Base-by-base conservation (phyloP, 179 eudicot genomes). In the Beta macrorhiza region DNA sequence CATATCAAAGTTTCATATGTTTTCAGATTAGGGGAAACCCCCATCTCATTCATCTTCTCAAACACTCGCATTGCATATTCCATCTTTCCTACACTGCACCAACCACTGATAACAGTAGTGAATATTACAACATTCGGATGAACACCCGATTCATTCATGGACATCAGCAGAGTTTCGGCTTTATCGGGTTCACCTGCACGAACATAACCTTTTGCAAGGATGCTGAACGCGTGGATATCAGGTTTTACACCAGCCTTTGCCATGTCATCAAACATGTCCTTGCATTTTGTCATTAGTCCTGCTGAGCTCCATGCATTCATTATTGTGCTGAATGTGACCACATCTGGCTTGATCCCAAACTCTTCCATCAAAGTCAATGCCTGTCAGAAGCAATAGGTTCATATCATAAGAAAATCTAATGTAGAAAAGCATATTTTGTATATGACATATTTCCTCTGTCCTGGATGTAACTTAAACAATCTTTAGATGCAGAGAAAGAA, bases 241-340 rank as follows among this genome's bases (percentile, higher is more conserved):
- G 97, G 95, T 77, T 90, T 88, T 80, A 95, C 89, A n/a, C 95
- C 92, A 11, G 94, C 83, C 83, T 88, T 92, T 19, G 77, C 84
- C 97, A 95, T 92, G 81, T 93, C 94, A 74, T 93, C 85, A 74
- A 95, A 93, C 67, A 92, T 88, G 63, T 84, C 89, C 72, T 87
- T 91, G 87, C 98, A 95, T 80, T 91, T 95, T 67, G 87, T 87
- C 95, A 95, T 92, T 29, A 87, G 89, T 37, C 99, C 98, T 4
- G 90, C 93, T 20, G 98, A 91, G 82, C 99, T 92, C 98, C 99
- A 92, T 5, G 92, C 94, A 72, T 95, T 93, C 99, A 95, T 93
- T 74, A 95, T 91, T 78, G 99, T 95, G 90, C 99, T 93, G 85
- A 93, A 95, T 68, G 99, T 92, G 71, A 95, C 77, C 45, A 95